Conservation (phyloP, 2,329 filamentous ascomycete genomes). For the Arachnopeziza araneosa region DNA sequence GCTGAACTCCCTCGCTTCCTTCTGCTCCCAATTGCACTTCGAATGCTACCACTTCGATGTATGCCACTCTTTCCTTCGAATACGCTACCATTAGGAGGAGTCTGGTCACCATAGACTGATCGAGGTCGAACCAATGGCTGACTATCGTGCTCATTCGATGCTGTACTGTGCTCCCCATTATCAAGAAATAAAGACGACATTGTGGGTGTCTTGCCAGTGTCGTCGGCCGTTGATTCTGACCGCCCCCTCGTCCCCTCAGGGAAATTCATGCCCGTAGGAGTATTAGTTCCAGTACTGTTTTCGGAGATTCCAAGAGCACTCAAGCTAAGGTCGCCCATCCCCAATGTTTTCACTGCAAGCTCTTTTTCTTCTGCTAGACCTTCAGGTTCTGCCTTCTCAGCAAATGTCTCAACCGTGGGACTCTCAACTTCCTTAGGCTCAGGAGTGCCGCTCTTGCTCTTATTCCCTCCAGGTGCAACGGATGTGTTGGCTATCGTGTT, state of each 20-base stretch:
- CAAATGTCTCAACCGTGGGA: conserved; percentile 30
- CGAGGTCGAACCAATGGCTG: conserved; percentile 33
- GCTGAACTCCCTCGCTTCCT: conserved; percentile 80
- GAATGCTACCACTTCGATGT: conserved; percentile 57
- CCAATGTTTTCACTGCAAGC: conserved; percentile 81
- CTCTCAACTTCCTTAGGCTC: conserved; percentile 28
- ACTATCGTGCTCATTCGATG: conserved; percentile 18
- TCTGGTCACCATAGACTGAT: conserved; percentile 54
- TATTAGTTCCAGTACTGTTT: conserved; percentile 46
- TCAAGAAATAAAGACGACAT: conserved; percentile 8
- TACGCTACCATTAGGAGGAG: conserved; percentile 60
- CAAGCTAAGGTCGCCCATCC: conserved; percentile 81
- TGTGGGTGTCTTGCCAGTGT: conserved; percentile 1
- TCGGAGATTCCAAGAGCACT: conserved; percentile 79
- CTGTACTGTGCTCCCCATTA: conserved; percentile 13
- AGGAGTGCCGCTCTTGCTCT: conserved; percentile 34
- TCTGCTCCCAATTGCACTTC: conserved; percentile 53
- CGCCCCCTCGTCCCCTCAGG: conserved; percentile 35
- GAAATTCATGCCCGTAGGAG: conserved; percentile 51
- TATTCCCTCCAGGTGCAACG: conserved; percentile 47
- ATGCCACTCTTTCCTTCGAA: conserved; percentile 53
- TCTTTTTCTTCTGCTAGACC: conserved; percentile 50
- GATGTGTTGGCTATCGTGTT: conserved; percentile 67
- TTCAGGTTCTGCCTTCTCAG: conserved; percentile 28
- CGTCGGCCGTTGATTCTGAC: conserved; percentile 22